Conservation (phyloP, 129 eudicot species). For the Flaveria bidentis region DNA sequence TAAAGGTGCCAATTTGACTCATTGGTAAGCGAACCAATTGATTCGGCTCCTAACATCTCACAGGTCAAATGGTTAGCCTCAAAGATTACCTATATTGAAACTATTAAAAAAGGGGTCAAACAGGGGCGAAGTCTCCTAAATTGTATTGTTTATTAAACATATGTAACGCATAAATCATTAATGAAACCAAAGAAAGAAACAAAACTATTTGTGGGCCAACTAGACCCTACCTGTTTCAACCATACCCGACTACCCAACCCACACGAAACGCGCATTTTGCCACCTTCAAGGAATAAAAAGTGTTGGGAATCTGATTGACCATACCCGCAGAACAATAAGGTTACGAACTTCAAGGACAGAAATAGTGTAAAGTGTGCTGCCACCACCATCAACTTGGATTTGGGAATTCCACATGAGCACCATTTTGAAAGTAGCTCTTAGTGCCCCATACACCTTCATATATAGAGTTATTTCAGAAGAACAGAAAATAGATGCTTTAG, state of each 20-base stretch:
- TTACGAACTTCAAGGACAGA: slow-evolving; percentile 95
- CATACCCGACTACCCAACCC: background rate
- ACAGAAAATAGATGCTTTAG: background rate
- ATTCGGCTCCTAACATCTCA: background rate
- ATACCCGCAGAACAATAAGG: slow-evolving; percentile 82
- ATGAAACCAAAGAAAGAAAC: background rate
- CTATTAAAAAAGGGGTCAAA: background rate
- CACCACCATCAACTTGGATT: slow-evolving; percentile 83
- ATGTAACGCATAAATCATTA: background rate
- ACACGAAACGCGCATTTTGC: background rate
- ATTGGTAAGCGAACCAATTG: background rate
- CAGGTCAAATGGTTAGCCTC: background rate
- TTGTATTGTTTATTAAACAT: background rate
- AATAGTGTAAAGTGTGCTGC: slow-evolving; percentile 64
- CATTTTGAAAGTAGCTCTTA: slow-evolving; percentile 86
- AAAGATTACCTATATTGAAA: background rate
- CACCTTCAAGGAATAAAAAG: background rate
- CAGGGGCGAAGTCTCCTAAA: background rate
- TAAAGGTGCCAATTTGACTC: background rate
- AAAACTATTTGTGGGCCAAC: background rate
- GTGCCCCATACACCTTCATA: slow-evolving; percentile 86
- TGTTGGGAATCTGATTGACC: slow-evolving; percentile 10
- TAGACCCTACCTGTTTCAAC: background rate
- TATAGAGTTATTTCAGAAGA: slow-evolving; percentile 20
- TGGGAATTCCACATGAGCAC: slow-evolving; percentile 90